Evolutionary conservation across 495 filamentous ascomycete genomes (phyloP), one percentile per base, ranked within the genome.

Genomic region (Penicillium mononematosum): DNA sequence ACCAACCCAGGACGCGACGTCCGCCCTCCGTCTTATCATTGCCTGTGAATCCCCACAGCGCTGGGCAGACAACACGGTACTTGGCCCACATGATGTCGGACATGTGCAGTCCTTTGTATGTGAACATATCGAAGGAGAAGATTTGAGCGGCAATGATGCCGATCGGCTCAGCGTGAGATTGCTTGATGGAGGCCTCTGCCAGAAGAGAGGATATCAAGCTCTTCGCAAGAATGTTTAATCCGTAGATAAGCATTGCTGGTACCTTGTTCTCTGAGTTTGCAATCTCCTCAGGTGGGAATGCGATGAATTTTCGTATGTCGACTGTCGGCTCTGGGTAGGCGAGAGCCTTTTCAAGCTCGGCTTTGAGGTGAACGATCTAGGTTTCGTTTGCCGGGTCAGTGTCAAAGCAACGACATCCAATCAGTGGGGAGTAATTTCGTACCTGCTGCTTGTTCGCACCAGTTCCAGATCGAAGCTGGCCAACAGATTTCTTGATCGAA

Each of bases 11-110:
- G n/a, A 83, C 80, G 34, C 67, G 60, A 8, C 83, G 79, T 5
- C 91, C 91, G 19, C 78, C 75, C 45, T 86, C 79, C 0, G 88
- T 95, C 49, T 82, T 86, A 60, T 95, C 89, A 47, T 76, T 83
- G 34, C 89, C 93, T 20, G 81, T 80, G 62, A 92, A 86, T 19
- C 95, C 95, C 70, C 89, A 98, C 11, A 99, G 77, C 11, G 91
- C 86, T 4, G 95, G 93, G 64, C 91, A 96, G 25, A 83, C 78
- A 5, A 86, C 77, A 41, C 89, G 85, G 58, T 90, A 87, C 68
- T 98, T 96, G 29, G 94, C 91, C 66, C 95, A 83, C 20, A 98
- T 71, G 50, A 98, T 88, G 60, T 97, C 92, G 43, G 91, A 87
- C 60, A 98, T 75, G 12, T 85, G 82, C 32, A 77, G 70, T 3